Percentiles rank a stretch among this genome's conserved stretches.
Evolutionary conservation across 2,329 filamentous ascomycete genomes (phyloP).

Genomic region (Calonectria hawksworthii): DNA sequence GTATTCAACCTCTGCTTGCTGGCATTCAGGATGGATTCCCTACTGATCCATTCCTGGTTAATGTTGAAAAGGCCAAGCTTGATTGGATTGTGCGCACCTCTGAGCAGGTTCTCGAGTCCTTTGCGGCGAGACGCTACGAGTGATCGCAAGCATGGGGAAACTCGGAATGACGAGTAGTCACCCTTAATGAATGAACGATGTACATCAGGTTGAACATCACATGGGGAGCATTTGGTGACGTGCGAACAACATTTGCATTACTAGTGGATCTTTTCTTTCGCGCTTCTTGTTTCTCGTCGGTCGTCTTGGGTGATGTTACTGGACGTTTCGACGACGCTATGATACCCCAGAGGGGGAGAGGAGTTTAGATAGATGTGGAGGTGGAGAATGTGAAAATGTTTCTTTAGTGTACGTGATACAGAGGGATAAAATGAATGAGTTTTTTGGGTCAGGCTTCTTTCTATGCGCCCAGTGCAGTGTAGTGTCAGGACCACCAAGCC

Average conservation of each 20-base stretch:
- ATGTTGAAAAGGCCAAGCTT: slow-evolving; percentile 54
- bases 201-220: slow-evolving; percentile 41
- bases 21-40: slow-evolving; percentile 54
- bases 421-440: slow-evolving; percentile 17
- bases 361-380: slow-evolving; percentile 12
- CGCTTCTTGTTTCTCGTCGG: slow-evolving; percentile 28
- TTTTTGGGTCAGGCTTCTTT: background rate
- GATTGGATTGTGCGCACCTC: slow-evolving; percentile 56
- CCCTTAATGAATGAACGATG: slow-evolving; percentile 46
- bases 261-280: slow-evolving; percentile 38
- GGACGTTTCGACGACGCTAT: slow-evolving; percentile 30
- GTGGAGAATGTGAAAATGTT: slow-evolving; percentile 11
- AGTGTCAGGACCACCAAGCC: background rate
- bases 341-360: slow-evolving; percentile 30
- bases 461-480: background rate
- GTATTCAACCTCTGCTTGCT: slow-evolving; percentile 52
- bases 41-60: slow-evolving; percentile 56
- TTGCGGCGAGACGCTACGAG: slow-evolving; percentile 49
- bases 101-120: slow-evolving; percentile 52
- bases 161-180: slow-evolving; percentile 9
- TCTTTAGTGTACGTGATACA: slow-evolving; percentile 20
- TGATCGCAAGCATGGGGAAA: slow-evolving; percentile 28
- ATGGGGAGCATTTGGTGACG: slow-evolving; percentile 38
- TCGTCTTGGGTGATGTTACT: slow-evolving; percentile 22
- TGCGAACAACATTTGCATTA: slow-evolving; percentile 39